A percentile compares a stretch with the other conserved stretches of the same genome.
phyloP scores from a whole-genome alignment of 352 stramenopile genomes.

The Phytophthora sojae region DNA sequence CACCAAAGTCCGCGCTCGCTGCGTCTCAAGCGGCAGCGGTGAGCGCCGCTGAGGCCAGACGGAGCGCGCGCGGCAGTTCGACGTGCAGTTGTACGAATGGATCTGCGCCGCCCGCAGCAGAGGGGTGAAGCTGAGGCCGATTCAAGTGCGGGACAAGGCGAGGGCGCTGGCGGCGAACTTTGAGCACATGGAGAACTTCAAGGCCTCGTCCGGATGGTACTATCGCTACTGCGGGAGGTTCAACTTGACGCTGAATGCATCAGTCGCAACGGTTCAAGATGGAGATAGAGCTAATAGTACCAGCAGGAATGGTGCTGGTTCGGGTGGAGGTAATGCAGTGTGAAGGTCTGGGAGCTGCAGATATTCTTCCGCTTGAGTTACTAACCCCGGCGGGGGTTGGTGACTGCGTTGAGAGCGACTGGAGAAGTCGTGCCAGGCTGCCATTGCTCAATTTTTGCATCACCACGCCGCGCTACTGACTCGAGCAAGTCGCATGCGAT shows the following conservation, averaged over 20 bases:
- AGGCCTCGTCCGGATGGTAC: conserved; percentile 65
- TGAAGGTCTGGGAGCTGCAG: not conserved
- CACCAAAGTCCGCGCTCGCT: conserved; percentile 41
- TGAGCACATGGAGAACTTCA: conserved; percentile 56
- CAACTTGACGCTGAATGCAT: conserved; percentile 11
- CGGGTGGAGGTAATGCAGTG: not conserved
- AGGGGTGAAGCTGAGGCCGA: conserved; percentile 31
- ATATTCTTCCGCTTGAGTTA: not conserved
- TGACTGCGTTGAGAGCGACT: not conserved
- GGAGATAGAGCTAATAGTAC: not conserved
- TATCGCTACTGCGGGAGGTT: conserved; percentile 62
- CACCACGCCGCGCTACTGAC: conserved; percentile 39
- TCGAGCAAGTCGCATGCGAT: conserved; percentile 40
- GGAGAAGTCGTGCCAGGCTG: conserved; percentile 37
- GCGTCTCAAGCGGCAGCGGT: conserved; percentile 30
- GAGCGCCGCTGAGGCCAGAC: conserved; percentile 45
- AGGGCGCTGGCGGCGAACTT: conserved; percentile 37
- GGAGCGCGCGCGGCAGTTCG: conserved; percentile 51
- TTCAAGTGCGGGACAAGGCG: conserved; percentile 46
- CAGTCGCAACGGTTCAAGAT: not conserved
- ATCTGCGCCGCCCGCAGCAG: conserved; percentile 28
- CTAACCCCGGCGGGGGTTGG: not conserved
- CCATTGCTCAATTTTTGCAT: conserved; percentile 48
- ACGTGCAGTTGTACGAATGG: conserved; percentile 53
- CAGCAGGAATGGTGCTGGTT: conserved; percentile 1